Evolutionary conservation across 805 yeast genomes (phyloP).

Genomic region (Metschnikowia picachoensis): DNA sequence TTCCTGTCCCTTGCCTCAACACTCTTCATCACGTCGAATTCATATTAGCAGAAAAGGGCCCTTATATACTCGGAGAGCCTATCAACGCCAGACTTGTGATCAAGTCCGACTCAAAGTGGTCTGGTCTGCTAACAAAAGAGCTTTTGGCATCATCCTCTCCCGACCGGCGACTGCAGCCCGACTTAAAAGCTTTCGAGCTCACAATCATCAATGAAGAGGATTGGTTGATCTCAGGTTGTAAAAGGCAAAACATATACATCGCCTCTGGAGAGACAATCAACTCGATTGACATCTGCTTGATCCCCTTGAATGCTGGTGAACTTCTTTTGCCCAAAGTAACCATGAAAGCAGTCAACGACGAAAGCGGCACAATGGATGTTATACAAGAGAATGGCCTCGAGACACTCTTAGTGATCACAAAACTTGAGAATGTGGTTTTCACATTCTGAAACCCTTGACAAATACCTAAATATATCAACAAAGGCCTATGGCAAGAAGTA

Average conservation of each 20-base stretch:
- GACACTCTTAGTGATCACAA: conserved; percentile 67
- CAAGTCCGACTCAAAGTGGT: conserved; percentile 46
- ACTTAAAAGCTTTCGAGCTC: conserved; percentile 36
- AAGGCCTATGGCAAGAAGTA: too few species aligned
- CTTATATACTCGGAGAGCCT: conserved; percentile 61
- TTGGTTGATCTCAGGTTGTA: conserved; percentile 80
- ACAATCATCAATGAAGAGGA: conserved; percentile 55
- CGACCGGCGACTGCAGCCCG: not conserved
- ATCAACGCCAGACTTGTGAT: conserved; percentile 45
- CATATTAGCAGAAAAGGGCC: conserved; percentile 32
- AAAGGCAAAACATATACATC: conserved; percentile 47
- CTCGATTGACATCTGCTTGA: conserved; percentile 43
- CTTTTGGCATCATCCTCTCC: conserved; percentile 16
- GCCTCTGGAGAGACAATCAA: conserved; percentile 17
- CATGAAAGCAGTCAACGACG: conserved; percentile 24
- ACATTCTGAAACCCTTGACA: conserved; percentile 37
- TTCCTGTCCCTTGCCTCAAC: conserved; percentile 58
- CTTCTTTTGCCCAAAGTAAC: conserved; percentile 61
- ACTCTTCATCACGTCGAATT: conserved; percentile 57
- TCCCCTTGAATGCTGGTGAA: conserved; percentile 78
- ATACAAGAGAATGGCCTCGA: conserved; percentile 68
- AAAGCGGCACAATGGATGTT: conserved; percentile 47
- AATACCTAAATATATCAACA: too few species aligned
- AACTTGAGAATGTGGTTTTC: conserved; percentile 56
- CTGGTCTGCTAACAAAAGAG: conserved; percentile 6